Evolutionary conservation across 1,139 yeast species (phyloP).

Genomic region (Debaryomycetaceae sp.): DNA sequence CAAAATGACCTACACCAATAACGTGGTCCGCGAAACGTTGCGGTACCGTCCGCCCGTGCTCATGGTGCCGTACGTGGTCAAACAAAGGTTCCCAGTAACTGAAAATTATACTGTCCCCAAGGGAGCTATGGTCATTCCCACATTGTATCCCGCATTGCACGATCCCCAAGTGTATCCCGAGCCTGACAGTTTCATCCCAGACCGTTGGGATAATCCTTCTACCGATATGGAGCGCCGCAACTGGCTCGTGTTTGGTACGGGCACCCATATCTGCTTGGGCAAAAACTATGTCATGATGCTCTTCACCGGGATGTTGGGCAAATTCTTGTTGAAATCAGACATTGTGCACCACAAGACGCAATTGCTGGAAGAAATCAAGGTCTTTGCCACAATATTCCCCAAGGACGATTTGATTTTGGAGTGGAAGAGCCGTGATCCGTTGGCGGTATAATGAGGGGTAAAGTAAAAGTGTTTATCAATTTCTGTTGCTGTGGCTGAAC

Average conservation of each 20-base stretch:
- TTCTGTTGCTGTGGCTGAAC: too few species aligned
- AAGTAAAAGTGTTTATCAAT: too few species aligned
- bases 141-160: conserved; percentile 89
- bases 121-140: conserved; percentile 94
- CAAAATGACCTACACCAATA: conserved; percentile 74
- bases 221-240: conserved; percentile 60
- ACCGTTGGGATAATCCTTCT: conserved; percentile 63
- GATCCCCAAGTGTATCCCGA: conserved; percentile 93
- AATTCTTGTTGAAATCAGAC: conserved; percentile 70
- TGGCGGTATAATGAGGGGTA: conserved; percentile 4
- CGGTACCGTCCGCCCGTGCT: conserved; percentile 96
- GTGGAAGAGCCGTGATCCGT: conserved; percentile 56
- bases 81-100: conserved; percentile 74
- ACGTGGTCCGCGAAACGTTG: conserved; percentile 84
- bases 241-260: conserved; percentile 95
- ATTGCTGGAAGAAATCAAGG: conserved; percentile 81
- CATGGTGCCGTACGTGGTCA: conserved; percentile 95
- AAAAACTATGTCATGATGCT: conserved; percentile 87
- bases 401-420: conserved; percentile 81
- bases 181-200: conserved; percentile 91
- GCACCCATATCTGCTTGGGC: conserved; percentile 94
- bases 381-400: conserved; percentile 97
- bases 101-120: conserved; percentile 85
- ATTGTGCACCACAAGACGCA: conserved; percentile 75
- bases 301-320: conserved; percentile 84